Conservation (phyloP, 1,284 basidiomycete genomes). For the Bondarzewia mesenterica region DNA sequence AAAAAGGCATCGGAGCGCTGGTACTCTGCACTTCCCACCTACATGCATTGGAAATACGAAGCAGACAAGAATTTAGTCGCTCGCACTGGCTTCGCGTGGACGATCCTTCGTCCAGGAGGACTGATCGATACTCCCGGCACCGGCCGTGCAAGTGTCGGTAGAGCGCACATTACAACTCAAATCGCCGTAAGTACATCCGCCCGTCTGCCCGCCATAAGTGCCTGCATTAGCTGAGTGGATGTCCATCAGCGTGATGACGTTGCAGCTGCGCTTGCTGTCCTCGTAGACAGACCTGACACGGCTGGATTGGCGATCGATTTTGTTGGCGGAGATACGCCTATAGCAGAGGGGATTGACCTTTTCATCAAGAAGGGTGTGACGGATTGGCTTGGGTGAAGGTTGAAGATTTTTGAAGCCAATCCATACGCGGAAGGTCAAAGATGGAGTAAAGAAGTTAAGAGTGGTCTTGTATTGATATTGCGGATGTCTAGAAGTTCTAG, state of each 20-base stretch:
- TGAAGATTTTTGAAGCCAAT: no score
- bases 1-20: conserved; percentile 33
- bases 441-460: no score
- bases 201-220: not conserved
- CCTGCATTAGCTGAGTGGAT: not conserved
- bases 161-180: conserved; percentile 35
- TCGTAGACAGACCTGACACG: conserved; percentile 48
- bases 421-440: no score
- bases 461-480: no score
- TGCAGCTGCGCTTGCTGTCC: conserved; percentile 42
- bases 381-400: conserved; percentile 23
- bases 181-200: not conserved
- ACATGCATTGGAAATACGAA: conserved; percentile 60
- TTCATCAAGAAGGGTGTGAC: conserved; percentile 43
- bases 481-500: no score
- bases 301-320: conserved; percentile 58
- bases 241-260: conserved; percentile 53
- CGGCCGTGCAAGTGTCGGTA: conserved; percentile 47
- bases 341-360: conserved; percentile 39
- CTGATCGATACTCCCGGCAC: conserved; percentile 47
- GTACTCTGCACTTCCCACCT: conserved; percentile 37
- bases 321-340: conserved; percentile 45
- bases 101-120: conserved; percentile 60
- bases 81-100: conserved; percentile 58
- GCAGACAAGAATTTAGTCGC: conserved; percentile 60